Evolutionary conservation across 257 asterid genomes (phyloP), one percentile per base, ranked within the genome.

Genomic region (Cordia subcordata): DNA sequence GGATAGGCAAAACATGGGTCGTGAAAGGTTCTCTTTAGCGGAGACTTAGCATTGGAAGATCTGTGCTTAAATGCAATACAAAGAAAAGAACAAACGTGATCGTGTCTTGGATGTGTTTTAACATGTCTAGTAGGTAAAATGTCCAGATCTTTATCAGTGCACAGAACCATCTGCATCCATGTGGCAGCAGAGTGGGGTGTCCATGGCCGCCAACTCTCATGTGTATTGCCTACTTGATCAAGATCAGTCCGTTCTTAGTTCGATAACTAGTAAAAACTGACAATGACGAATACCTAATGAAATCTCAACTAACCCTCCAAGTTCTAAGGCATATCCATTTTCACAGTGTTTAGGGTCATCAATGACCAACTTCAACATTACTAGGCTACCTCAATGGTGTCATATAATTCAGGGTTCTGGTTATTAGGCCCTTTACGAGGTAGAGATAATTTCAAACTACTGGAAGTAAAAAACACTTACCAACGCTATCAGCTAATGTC

Each of bases 71-170:
- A 40, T 56, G 58, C 13, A 44, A 42, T 15, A 49, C 58, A 65
- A 55, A 18, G 13, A 46, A 8, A 55, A 38, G 44, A 64, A 46
- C 17, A 51, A 57, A 33, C 35, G 62, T 65, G 70, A 58, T 17
- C 35, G 32, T 56, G 70, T 55, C 47, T 59, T 52, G 40, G 21
- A 33, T 32, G 46, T 5, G 21, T 49, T 47, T 32, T 35, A 63
- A 44, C 18, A 14, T 5, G 8, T 27, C 54, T 37, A 64, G 27
- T 46, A 22, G 63, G 49, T 64, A 18, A 55, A 15, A 55, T 38
- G 68, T 63, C 55, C 45, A 27, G 6, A 27, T 27, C 35, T 6
- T 40, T 39, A 23, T 63, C 32, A 15, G 19, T 35, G 55, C 23
- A 35, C 13, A 47, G 46, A 32, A 16, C 23, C 47, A 8, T 14